Evolutionary conservation across 129 eudicot genomes (phyloP), one percentile per base, ranked within the genome.

Genomic region (Lactuca saligna): DNA sequence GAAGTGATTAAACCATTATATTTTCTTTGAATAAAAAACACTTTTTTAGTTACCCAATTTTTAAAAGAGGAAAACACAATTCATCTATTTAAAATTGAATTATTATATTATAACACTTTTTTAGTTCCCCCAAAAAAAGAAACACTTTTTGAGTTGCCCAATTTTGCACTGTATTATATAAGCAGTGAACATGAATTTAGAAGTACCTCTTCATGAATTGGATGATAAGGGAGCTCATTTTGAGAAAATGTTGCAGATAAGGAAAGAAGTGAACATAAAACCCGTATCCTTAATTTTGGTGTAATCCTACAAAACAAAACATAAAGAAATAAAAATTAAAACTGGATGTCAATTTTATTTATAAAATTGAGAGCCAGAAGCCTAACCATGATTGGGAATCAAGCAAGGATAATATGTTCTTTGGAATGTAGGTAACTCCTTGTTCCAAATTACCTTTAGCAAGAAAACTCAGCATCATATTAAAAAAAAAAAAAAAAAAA

Each of bases 371-470:
- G 63, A 69, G 63, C 70, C 8, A 31, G 71, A 73, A 76, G 51
- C 8, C 82, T 74, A 71, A 90, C 97, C 87, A 78, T 73, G 95
- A 80, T 38, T 69, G 81, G 66, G 89, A 84, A 78, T 81, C 76
- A 41, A 90, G 80, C 76, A 86, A 59, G 63, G 85, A 73, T 70
- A 87, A 73, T 67, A 88, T 29, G 75, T 66, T 69, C 78, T 81
- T 83, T 9, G 84, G 85, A 46, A 87, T 68, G 80, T 80, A 58
- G 41, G 66, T 66, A 63, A 83, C 79, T 78, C 95, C 95, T 82
- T 48, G 90, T 68, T 73, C 83, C 69, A 67, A 66, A 57, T 76
- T 71, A 80, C 91, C 97, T 90, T 57, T 63, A 76, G 54, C 35
- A 56, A 59, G 4, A 50, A 66, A 74, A 67, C 4, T 54, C 9